Conservation (phyloP, 352 stramenopile species). For the Phytophthora cactorum region DNA sequence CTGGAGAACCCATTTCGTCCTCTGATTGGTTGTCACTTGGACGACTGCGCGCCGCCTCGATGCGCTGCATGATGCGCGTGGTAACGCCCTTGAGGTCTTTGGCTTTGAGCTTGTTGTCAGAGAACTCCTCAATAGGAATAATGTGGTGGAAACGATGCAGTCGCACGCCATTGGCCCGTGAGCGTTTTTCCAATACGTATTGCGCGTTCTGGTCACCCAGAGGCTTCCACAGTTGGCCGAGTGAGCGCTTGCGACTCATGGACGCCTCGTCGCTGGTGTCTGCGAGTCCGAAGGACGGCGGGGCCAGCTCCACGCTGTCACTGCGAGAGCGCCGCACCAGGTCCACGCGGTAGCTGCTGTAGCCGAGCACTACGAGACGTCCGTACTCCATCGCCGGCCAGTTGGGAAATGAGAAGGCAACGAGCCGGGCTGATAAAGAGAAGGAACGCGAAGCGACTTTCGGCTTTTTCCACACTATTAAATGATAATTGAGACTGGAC, state of each 20-base stretch:
- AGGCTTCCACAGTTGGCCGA: conserved; percentile 73
- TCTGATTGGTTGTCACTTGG: conserved; percentile 21
- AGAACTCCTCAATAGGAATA: conserved; percentile 12
- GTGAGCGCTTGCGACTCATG: conserved; percentile 43
- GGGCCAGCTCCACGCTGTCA: conserved; percentile 14
- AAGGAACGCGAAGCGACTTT: background rate
- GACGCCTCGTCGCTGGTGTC: conserved; percentile 21
- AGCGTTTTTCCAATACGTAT: conserved; percentile 56
- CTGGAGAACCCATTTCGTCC: background rate
- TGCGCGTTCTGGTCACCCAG: conserved; percentile 80
- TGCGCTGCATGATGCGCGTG: conserved; percentile 60
- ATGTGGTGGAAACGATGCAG: conserved; percentile 72
- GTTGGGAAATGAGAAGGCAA: conserved; percentile 20
- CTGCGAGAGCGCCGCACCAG: conserved; percentile 40
- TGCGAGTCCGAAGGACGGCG: conserved; percentile 47
- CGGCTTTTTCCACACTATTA: background rate
- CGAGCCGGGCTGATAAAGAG: conserved; percentile 2
- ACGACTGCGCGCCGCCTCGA: conserved; percentile 36
- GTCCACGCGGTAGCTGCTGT: conserved; percentile 85
- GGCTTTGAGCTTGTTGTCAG: conserved; percentile 9
- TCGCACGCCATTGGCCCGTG: conserved; percentile 56
- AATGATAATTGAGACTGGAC: background rate
- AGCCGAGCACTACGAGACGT: conserved; percentile 83
- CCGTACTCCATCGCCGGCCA: conserved; percentile 70
- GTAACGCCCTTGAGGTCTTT: conserved; percentile 58